Evolutionary conservation across 106 monocot genomes (phyloP).

Genomic region (Amphibolis antarctica): DNA sequence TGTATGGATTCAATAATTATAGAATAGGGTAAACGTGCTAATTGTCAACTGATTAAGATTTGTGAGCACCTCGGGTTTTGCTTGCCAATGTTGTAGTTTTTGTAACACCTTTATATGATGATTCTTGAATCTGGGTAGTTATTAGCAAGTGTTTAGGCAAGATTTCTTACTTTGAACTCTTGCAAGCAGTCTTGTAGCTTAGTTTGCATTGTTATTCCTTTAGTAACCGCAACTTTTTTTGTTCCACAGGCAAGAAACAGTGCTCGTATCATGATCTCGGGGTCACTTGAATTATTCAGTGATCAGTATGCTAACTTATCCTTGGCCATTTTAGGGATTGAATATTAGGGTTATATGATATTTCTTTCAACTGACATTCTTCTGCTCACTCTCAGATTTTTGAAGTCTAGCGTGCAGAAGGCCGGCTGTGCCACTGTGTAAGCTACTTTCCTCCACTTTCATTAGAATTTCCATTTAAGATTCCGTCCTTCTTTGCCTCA

Average conservation of each 20-base stretch:
- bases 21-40: too few relatives aligned
- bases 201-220: background rate
- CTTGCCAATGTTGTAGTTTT: too few relatives aligned
- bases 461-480: background rate
- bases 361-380: background rate
- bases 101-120: background rate
- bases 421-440: slow-evolving; percentile 50
- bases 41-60: too few relatives aligned
- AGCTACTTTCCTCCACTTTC: slow-evolving; percentile 14
- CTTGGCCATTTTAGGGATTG: background rate
- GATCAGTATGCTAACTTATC: slow-evolving; percentile 34
- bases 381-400: slow-evolving; percentile 34
- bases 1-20: too few relatives aligned
- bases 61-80: too few relatives aligned
- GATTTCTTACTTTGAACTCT: too few relatives aligned
- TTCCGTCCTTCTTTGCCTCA: too few relatives aligned
- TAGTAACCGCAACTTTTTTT: background rate
- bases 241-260: slow-evolving; percentile 82
- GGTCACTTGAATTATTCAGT: slow-evolving; percentile 83
- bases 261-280: slow-evolving; percentile 80
- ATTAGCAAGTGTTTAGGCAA: too few relatives aligned
- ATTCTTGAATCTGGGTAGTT: too few relatives aligned
- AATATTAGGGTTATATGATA: background rate
- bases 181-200: background rate
- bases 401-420: slow-evolving; percentile 62